These are phyloP conservation scores for Fomitopsis schrenkii DNA, from an alignment of 1,284 basidiomycete genomes.

Conservation along the genomic window DNA sequence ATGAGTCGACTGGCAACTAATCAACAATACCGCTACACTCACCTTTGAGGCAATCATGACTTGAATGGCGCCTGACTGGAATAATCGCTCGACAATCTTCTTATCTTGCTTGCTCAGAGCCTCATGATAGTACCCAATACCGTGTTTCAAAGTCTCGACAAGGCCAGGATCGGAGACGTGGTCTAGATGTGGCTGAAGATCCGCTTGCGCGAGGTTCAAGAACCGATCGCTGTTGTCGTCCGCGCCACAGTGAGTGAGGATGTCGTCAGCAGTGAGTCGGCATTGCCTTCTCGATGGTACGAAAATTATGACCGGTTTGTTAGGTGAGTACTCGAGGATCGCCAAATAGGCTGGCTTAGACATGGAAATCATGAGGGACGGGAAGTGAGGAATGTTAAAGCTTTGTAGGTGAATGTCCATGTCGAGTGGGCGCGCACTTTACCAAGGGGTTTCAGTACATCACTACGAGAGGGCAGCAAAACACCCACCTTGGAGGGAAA, in stretches of 20 bases:
- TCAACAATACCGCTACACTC: slow-evolving; percentile 15
- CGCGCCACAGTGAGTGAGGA: slow-evolving; percentile 85
- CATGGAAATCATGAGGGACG: slow-evolving; percentile 98
- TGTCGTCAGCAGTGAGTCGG: slow-evolving; percentile 88
- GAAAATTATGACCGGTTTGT: slow-evolving; percentile 89
- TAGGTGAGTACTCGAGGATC: slow-evolving; percentile 84
- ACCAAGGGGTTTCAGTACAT: slow-evolving; percentile 7
- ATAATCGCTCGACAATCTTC: slow-evolving; percentile 90
- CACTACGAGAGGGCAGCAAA: not conserved
- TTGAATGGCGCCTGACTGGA: slow-evolving; percentile 93
- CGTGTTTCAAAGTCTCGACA: slow-evolving; percentile 82
- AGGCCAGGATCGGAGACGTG: slow-evolving; percentile 79
- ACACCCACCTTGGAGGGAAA: slow-evolving; percentile 81
- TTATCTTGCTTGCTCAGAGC: slow-evolving; percentile 90
- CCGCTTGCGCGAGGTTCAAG: slow-evolving; percentile 84
- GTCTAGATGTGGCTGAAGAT: slow-evolving; percentile 87
- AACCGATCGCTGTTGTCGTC: slow-evolving; percentile 86
- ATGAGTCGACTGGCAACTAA: not conserved
- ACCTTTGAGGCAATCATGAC: slow-evolving; percentile 92
- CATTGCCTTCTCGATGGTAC: slow-evolving; percentile 95
- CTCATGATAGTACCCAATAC: slow-evolving; percentile 96
- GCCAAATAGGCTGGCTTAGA: slow-evolving; percentile 97
- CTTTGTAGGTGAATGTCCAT: slow-evolving; percentile 98
- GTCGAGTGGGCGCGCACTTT: slow-evolving; percentile 86
- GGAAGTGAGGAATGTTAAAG: slow-evolving; percentile 96